Percentiles rank a stretch among this genome's conserved stretches.
These are phyloP conservation scores for Syzygium aromaticum DNA, from an alignment of 345 rosid species.

Conservation along the genomic window DNA sequence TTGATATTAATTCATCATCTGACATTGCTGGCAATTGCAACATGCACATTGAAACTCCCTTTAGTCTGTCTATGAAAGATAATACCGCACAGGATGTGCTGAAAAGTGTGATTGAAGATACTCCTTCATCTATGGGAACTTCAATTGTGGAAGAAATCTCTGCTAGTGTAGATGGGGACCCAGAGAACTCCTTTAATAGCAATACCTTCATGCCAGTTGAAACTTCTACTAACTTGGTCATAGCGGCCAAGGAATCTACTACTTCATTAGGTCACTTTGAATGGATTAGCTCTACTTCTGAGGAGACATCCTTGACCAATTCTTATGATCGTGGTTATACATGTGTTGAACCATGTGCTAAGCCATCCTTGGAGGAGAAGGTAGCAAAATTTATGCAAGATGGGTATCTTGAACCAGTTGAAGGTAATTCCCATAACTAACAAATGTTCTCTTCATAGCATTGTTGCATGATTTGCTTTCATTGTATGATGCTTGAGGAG, in stretches of 20 bases:
- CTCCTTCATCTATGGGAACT: background rate
- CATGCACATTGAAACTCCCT: slow-evolving; percentile 11
- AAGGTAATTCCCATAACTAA: slow-evolving; percentile 25
- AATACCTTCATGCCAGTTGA: slow-evolving; percentile 4
- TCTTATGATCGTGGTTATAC: slow-evolving; percentile 3
- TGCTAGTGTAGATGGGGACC: background rate
- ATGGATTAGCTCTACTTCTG: background rate
- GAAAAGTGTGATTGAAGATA: slow-evolving; percentile 3
- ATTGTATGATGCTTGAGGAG: background rate
- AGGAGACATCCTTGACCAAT: slow-evolving; percentile 11
- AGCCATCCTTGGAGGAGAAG: slow-evolving; percentile 43
- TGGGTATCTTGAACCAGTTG: slow-evolving; percentile 58
- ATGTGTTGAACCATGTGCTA: slow-evolving; percentile 11
- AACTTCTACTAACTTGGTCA: slow-evolving; percentile 8
- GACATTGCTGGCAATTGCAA: slow-evolving; percentile 1
- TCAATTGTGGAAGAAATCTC: background rate
- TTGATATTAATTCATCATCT: slow-evolving; percentile 14
- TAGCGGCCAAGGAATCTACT: background rate
- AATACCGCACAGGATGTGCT: background rate
- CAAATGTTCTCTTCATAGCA: background rate
- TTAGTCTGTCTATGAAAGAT: slow-evolving; percentile 1
- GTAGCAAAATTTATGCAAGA: slow-evolving; percentile 52
- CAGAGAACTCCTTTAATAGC: background rate
- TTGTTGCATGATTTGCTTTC: background rate
- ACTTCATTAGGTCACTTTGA: background rate